phyloP scores from a whole-genome alignment of 2,329 filamentous ascomycete genomes.

The Fusarium sarcochroum region DNA sequence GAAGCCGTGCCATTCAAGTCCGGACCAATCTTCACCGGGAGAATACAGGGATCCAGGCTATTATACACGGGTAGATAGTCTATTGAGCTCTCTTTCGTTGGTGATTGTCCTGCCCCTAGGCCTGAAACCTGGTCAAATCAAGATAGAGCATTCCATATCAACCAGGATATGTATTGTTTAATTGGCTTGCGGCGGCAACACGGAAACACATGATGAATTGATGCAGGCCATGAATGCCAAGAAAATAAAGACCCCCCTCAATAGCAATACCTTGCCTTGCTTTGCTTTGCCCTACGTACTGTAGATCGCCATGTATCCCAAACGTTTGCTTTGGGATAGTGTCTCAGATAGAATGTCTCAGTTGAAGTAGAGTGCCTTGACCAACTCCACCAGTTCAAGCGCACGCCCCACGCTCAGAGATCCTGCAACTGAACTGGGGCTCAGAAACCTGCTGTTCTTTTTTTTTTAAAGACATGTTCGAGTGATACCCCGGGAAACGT shows the following conservation, averaged over 20 bases:
- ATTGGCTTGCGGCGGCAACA: neutral
- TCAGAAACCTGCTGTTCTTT: neutral
- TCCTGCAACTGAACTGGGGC: conserved; percentile 34
- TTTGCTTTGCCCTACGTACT: neutral
- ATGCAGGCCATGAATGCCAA: neutral
- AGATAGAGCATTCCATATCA: neutral
- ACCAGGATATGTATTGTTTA: neutral
- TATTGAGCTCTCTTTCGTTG: neutral
- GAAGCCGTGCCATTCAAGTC: neutral
- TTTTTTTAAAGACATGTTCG: conserved; percentile 3
- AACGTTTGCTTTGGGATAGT: conserved; percentile 11
- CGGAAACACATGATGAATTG: conserved; percentile 3
- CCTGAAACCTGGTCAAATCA: neutral
- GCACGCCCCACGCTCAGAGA: conserved; percentile 35
- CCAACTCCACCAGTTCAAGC: neutral
- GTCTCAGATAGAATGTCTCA: conserved; percentile 46
- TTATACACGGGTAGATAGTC: neutral
- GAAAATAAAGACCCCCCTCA: too few species aligned
- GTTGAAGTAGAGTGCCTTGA: conserved; percentile 19
- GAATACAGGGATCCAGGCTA: conserved; percentile 3
- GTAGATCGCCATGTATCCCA: conserved; percentile 29
- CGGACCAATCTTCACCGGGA: neutral
- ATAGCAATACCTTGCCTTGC: too few species aligned
- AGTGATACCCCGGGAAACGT: conserved; percentile 35
- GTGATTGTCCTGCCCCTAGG: neutral